These are phyloP conservation scores for Pichia sp. DNA, from an alignment of 1,139 yeast genomes.

Conservation along the genomic window DNA sequence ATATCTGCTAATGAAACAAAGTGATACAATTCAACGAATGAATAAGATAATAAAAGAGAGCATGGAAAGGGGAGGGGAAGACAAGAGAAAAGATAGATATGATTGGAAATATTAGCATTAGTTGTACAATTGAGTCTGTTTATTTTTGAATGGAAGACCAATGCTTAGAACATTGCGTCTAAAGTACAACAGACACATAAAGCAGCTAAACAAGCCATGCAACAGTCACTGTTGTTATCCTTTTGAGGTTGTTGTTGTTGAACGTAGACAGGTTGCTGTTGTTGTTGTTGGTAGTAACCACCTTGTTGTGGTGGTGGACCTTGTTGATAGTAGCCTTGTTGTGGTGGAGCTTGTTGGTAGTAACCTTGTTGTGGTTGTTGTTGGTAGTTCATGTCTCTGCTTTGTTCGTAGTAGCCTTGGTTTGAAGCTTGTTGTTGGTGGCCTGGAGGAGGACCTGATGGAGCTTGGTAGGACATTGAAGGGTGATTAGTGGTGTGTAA, in stretches of 20 bases:
- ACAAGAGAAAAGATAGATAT: no score
- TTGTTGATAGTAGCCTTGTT: conserved; percentile 46
- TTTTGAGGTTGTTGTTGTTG: conserved; percentile 55
- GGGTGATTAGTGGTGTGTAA: no score
- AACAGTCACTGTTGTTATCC: conserved; percentile 46
- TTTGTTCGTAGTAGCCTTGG: conserved; percentile 21
- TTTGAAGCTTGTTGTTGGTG: no score
- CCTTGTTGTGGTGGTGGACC: conserved; percentile 36
- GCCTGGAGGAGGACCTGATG: conserved; percentile 25
- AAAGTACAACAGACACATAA: conserved; percentile 73
- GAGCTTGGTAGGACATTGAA: conserved; percentile 22
- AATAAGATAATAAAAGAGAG: no score
- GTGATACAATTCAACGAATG: no score
- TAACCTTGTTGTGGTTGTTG: conserved; percentile 44
- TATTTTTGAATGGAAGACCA: neutral
- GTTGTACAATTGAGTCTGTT: no score
- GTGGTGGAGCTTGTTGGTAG: conserved; percentile 41
- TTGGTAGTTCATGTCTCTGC: conserved; percentile 31
- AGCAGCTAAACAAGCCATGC: conserved; percentile 71
- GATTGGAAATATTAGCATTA: no score
- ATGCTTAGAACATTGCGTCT: conserved; percentile 53
- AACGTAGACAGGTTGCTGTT: conserved; percentile 66
- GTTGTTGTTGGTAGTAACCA: conserved; percentile 53
- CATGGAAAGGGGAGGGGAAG: no score
- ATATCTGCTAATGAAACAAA: no score